Evolutionary conservation across 768 basidiomycete genomes (phyloP), one percentile per base, ranked within the genome.

Genomic region (Suillus variegatus): DNA sequence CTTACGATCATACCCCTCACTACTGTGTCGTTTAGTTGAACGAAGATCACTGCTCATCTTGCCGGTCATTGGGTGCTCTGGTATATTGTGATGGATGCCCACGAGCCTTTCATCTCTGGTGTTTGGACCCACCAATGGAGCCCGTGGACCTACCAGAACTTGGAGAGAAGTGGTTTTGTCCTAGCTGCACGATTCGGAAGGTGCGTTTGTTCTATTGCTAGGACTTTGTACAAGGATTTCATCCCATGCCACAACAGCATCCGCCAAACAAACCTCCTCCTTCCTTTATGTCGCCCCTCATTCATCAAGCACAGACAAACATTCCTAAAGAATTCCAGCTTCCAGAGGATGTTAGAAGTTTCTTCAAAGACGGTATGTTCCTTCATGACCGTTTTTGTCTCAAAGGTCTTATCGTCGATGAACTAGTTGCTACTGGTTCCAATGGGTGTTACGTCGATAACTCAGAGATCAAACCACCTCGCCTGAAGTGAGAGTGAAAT

Each of bases 41-140:
- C 76, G 88, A 94, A 74, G 92, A 94, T 74, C 91, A 94, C 72
- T 94, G 92, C 73, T 93, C 92, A 67, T 86, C 92, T 20, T 94
- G 92, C 75, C 88, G 89, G 71, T 93, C 90, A 32, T 72, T 82
- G 69, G 97, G 97, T 57, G 86, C 91, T 52, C 84, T 99, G 66
- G 87, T 99, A 22, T 99, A 97, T 76, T 99, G 97, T 77, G 97
- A 99, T 76, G 95, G 96, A 22, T 99, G 97, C 75, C 94, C 97
- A 43, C 82, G 91, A 68, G 94, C 95, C 8, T 99, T 97, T 77
- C 97, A 99, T 79, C 88, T 99, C 66, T 90, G 92, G 86, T 99
- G 97, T 77, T 84, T 99, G 69, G 92, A 99, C 76, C 97, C 97
- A 62, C 97, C 97, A 25, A 86, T 98, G 82, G 93, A 95, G 67